phyloP scores from a whole-genome alignment of 75 land plant genomes.

The Picea sitchensis region DNA sequence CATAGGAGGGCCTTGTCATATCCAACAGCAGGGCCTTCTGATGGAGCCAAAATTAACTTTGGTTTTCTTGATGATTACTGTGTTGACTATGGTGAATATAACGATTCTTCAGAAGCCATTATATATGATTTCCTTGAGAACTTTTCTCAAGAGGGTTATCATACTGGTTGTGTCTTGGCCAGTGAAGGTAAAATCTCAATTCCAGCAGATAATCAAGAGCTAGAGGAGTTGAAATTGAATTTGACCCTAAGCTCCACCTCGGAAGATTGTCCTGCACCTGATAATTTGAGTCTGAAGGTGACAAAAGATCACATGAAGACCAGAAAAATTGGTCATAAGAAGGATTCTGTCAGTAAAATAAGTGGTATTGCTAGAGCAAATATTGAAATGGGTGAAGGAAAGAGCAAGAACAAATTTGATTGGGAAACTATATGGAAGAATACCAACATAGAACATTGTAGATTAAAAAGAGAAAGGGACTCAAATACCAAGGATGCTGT shows the following conservation, averaged over 20 bases:
- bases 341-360: conserved; percentile 6
- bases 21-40: background rate
- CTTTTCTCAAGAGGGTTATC: background rate
- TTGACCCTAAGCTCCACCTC: background rate
- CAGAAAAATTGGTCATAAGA: background rate
- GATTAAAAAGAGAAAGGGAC: conserved; percentile 27
- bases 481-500: conserved; percentile 49
- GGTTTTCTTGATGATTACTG: background rate
- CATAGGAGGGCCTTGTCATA: background rate
- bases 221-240: background rate
- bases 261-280: background rate
- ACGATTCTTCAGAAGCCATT: background rate
- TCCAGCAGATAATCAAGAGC: background rate
- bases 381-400: conserved; percentile 20
- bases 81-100: background rate
- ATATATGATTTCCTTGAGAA: background rate
- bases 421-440: conserved; percentile 23
- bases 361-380: conserved; percentile 29
- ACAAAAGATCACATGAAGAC: background rate
- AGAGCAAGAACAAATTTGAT: conserved; percentile 7
- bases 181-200: background rate
- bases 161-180: background rate
- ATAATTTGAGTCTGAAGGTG: background rate
- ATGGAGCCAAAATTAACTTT: background rate
- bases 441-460: background rate